A percentile compares a stretch with the other conserved stretches of the same genome.
phyloP scores from a whole-genome alignment of 2,329 filamentous ascomycete genomes.

The Metarhizium brunneum region DNA sequence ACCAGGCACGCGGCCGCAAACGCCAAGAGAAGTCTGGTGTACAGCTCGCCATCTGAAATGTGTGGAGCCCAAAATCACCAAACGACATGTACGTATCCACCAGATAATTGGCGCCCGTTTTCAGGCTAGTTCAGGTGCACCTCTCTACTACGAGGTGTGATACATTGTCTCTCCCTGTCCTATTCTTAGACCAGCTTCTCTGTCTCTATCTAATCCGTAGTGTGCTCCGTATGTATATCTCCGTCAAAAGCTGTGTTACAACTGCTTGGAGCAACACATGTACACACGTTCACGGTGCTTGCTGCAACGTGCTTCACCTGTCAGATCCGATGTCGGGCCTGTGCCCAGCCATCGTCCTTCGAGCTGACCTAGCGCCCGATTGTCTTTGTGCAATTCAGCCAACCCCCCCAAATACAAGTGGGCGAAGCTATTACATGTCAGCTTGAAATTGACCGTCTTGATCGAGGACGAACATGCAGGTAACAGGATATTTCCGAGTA shows the following conservation, averaged over 20 bases:
- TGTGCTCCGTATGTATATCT: not conserved
- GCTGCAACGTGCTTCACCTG: not conserved
- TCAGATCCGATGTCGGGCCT: not conserved
- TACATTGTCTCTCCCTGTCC: not conserved
- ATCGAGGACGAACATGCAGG: not conserved
- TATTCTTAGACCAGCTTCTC: not conserved
- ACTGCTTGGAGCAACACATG: no score
- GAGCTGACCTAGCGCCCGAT: not conserved
- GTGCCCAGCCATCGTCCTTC: not conserved
- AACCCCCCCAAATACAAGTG: not conserved
- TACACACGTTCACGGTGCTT: not conserved
- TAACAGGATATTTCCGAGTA: not conserved
- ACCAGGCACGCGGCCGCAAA: not conserved
- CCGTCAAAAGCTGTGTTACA: not conserved
- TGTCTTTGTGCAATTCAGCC: not conserved
- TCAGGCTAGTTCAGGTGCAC: not conserved
- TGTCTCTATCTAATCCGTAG: not conserved
- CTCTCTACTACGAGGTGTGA: not conserved
- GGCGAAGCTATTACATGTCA: not conserved
- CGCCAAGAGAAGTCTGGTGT: not conserved
- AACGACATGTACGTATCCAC: not conserved
- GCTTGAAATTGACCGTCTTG: not conserved
- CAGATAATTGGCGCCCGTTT: not conserved
- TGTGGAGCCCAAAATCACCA: not conserved
- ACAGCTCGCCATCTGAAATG: not conserved